phyloP scores from a whole-genome alignment of 352 stramenopile genomes.

The Phytophthora parvispora region DNA sequence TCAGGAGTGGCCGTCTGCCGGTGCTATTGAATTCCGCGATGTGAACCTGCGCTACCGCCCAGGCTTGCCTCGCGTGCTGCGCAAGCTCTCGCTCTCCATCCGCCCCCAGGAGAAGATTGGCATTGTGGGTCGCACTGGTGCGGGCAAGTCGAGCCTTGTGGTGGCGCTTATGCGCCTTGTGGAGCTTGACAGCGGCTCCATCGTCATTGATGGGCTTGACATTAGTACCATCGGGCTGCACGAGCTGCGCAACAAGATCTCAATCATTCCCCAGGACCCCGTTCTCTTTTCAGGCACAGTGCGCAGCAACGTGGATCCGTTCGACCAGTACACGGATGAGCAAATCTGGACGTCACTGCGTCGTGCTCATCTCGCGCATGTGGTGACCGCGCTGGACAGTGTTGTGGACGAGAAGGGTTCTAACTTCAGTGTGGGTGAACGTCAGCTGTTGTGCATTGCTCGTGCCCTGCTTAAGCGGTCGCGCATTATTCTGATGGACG shows the following conservation, averaged over 20 bases:
- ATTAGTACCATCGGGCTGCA: slow-evolving; percentile 66
- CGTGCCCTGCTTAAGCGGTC: slow-evolving; percentile 94
- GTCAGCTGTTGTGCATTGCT: slow-evolving; percentile 97
- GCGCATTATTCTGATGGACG: slow-evolving; percentile 98
- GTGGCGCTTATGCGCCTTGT: slow-evolving; percentile 93
- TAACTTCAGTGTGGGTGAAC: slow-evolving; percentile 97
- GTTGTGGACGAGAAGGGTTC: slow-evolving; percentile 90
- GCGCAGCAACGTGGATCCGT: slow-evolving; percentile 94
- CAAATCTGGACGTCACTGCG: slow-evolving; percentile 91
- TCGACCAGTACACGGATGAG: slow-evolving; percentile 88
- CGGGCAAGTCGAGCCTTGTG: slow-evolving; percentile 93
- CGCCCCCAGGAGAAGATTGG: slow-evolving; percentile 88
- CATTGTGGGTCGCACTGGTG: slow-evolving; percentile 86
- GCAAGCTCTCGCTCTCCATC: slow-evolving; percentile 85
- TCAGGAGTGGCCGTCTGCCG: slow-evolving; percentile 85
- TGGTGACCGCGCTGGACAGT: slow-evolving; percentile 53
- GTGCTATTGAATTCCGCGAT: slow-evolving; percentile 88
- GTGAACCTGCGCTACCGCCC: slow-evolving; percentile 93
- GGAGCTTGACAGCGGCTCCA: slow-evolving; percentile 82
- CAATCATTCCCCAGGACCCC: slow-evolving; percentile 96
- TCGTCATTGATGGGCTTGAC: slow-evolving; percentile 74
- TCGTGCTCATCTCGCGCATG: slow-evolving; percentile 79
- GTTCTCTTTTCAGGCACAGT: slow-evolving; percentile 96
- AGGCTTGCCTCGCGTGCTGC: slow-evolving; percentile 67
- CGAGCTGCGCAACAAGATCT: slow-evolving; percentile 60